Conservation (phyloP, 2,329 filamentous ascomycete genomes). For the Trichoderma sp. region DNA sequence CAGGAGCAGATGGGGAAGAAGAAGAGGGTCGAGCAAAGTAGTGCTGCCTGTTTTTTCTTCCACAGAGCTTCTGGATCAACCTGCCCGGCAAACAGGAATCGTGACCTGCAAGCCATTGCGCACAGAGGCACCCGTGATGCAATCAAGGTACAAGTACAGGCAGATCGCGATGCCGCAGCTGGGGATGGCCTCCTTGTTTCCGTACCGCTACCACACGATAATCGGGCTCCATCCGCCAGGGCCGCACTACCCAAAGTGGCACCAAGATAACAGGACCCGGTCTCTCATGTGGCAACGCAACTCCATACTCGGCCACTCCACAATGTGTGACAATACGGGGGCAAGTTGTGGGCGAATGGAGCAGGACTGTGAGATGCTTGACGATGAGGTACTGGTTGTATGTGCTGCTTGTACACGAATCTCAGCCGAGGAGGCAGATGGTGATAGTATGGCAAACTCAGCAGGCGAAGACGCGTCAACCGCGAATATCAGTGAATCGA, state of each 20-base stretch:
- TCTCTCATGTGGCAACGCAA: slow-evolving; percentile 14
- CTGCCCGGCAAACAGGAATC: neutral
- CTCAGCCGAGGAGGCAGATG: too few species aligned
- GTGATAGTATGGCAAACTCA: too few species aligned
- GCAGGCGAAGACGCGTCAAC: too few species aligned
- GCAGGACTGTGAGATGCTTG: too few species aligned
- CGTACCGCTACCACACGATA: neutral
- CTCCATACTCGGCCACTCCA: neutral
- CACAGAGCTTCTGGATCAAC: neutral
- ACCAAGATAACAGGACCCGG: slow-evolving; percentile 12
- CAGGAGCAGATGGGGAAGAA: neutral
- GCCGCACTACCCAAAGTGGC: slow-evolving; percentile 4
- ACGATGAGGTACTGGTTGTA: too few species aligned
- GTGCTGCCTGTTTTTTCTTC: neutral
- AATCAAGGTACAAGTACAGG: neutral
- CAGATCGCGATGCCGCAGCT: neutral
- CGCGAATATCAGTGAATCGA: too few species aligned
- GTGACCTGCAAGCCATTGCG: too few species aligned
- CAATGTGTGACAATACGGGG: slow-evolving; percentile 12
- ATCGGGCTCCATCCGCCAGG: neutral
- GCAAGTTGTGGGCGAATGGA: neutral
- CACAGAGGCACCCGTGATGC: too few species aligned
- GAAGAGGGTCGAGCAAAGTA: too few species aligned
- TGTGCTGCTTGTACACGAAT: too few species aligned
- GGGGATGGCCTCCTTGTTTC: neutral